Evolutionary conservation across 2,329 filamentous ascomycete genomes (phyloP).

Genomic region (Sporothrix variecibatus): DNA sequence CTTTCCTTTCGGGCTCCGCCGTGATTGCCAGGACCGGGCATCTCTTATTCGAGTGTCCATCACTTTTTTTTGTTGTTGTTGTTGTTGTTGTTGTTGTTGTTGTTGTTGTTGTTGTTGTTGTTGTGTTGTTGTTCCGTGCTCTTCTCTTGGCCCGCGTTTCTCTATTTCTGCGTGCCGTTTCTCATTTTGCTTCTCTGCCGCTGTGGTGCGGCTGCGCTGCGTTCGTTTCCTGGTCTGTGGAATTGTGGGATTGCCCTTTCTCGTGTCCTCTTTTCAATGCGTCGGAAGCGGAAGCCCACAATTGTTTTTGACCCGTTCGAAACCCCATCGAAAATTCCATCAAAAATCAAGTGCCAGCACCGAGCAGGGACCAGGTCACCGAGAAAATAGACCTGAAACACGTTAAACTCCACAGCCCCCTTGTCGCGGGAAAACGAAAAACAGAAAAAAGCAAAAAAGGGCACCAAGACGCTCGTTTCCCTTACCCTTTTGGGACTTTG

Average conservation of each 20-base stretch:
- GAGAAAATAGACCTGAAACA: slow-evolving; percentile 21
- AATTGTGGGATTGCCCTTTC: background rate
- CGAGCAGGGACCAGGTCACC: slow-evolving; percentile 6
- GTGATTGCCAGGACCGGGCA: slow-evolving; percentile 17
- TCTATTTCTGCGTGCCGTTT: background rate
- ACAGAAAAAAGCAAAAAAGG: background rate
- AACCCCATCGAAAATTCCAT: background rate
- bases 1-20: slow-evolving; percentile 8
- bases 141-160: background rate
- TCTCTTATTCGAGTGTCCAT: background rate
- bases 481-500: background rate
- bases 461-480: background rate
- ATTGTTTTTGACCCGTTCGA: background rate
- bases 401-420: background rate
- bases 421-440: background rate
- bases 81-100: no score
- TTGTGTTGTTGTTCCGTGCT: background rate
- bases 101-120: background rate
- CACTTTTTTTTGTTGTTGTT: background rate
- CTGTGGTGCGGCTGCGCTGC: background rate
- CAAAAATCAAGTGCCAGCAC: background rate
- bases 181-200: background rate
- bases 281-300: background rate
- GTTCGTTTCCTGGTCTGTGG: slow-evolving; percentile 4
- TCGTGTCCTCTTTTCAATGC: background rate